Base-by-base conservation (phyloP, 148 eudicot species). In the Chenopodium suecicum region DNA sequence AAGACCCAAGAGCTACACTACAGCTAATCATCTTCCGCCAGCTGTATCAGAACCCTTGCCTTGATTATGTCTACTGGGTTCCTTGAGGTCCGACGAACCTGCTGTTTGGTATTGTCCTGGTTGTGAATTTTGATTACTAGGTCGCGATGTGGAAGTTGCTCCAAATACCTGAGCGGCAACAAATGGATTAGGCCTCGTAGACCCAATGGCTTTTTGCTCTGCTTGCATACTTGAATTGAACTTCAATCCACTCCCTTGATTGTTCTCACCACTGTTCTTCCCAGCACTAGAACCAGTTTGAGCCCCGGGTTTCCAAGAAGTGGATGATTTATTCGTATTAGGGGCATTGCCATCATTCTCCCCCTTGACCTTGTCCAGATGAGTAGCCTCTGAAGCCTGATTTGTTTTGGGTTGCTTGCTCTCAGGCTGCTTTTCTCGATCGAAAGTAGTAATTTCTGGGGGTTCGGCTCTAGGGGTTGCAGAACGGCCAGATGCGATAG, bases 401-500 rank as follows among this genome's bases (percentile, higher is more conserved):
- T 63, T 85, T 31, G 86, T 78, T 74, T 85, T 93, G n/a, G 44
- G 67, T 66, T 87, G 82, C 86, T 88, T 88, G 22, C 47, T 73
- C 77, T 93, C 94, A 77, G 86, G 47, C 8, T 83, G 87, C 76
- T 87, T 93, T 29, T 91, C 94, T 81, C 83, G 87, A 67, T 90
- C 92, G 52, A 56, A 64, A 10, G 83, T 63, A 82, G 82, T 46
- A 31, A 75, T 85, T 77, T 89, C 93, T 34, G 83, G 78, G 27
- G 82, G 65, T 76, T 88, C 97, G 8, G 78, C 82, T 85, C 89
- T 88, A 72, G 89, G 86, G 20, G 86, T 85, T 29, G 88, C 54
- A n/a, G 92, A 85, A 48, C 98, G 96, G 37, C 94, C 92, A 10
- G 99, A 79, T 76, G 97, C 75, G 70, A 94, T 90, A 37, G 93